Conservation (phyloP, 139 green algal genomes). For the Chlamydomonas schloesseri region DNA sequence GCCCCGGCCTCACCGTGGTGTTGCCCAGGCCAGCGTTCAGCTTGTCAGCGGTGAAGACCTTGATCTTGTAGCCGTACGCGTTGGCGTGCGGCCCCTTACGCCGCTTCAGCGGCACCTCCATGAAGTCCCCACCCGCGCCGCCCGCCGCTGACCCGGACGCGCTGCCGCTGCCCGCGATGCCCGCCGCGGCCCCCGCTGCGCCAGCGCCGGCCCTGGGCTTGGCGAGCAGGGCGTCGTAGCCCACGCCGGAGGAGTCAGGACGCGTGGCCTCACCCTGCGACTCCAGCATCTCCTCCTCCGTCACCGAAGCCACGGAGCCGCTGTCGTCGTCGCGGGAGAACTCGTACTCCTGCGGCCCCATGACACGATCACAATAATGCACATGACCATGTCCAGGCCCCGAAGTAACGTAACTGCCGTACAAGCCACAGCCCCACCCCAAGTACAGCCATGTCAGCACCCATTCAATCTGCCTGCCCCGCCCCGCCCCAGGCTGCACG, state of each 20-base stretch:
- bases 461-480: too few relatives aligned
- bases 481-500: too few relatives aligned
- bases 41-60: conserved; percentile 53
- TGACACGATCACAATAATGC: too few relatives aligned
- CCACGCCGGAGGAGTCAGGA: conserved; percentile 1
- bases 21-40: conserved; percentile 46
- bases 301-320: conserved; percentile 35
- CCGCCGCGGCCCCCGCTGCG: not conserved
- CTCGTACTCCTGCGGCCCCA: conserved; percentile 39
- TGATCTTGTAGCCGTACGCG: conserved; percentile 47
- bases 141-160: too few relatives aligned
- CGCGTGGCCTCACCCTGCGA: conserved; percentile 21
- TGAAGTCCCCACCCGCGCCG: conserved; percentile 15
- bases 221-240: conserved; percentile 8
- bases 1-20: conserved; percentile 47
- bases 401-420: too few relatives aligned
- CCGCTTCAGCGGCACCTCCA: conserved; percentile 44
- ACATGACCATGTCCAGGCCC: not conserved
- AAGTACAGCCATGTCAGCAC: too few relatives aligned
- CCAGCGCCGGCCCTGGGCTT: not conserved
- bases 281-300: conserved; percentile 45
- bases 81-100: not conserved
- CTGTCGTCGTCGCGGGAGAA: conserved; percentile 14
- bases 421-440: too few relatives aligned
- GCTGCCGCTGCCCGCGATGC: not conserved